Evolutionary conservation across 306 rosid species (phyloP).

Genomic region (Potentilla sterilis): DNA sequence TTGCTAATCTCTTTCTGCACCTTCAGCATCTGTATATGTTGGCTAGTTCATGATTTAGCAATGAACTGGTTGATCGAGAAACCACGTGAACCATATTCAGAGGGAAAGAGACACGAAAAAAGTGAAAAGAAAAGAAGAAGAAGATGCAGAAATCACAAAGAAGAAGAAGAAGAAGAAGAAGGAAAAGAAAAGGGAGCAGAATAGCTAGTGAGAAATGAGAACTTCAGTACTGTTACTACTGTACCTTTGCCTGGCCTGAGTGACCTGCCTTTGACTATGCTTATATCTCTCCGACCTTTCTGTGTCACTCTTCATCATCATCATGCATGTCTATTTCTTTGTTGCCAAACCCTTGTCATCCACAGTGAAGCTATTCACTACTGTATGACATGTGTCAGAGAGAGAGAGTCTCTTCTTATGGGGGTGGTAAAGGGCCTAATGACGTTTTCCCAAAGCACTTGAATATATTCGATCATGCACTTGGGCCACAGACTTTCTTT

Average conservation of each 20-base stretch:
- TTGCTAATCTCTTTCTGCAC: background rate
- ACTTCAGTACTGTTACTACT: background rate
- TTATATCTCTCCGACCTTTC: background rate
- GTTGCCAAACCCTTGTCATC: slow-evolving; percentile 1
- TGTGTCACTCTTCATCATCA: slow-evolving; percentile 9
- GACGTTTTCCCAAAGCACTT: background rate
- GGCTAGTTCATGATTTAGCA: slow-evolving; percentile 5
- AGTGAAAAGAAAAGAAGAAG: background rate
- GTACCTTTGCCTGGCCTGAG: background rate
- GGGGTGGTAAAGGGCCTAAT: background rate
- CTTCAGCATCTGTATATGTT: background rate
- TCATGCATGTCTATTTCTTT: slow-evolving; percentile 1
- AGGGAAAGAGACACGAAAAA: background rate
- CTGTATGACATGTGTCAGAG: background rate
- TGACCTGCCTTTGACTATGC: background rate
- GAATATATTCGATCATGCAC: slow-evolving; percentile 7
- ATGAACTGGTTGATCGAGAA: background rate
- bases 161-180: background rate
- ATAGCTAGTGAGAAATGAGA: background rate
- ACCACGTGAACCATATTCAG: background rate
- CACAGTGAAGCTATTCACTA: slow-evolving; percentile 1
- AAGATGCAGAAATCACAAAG: background rate
- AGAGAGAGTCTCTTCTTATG: background rate
- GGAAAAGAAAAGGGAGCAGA: background rate
- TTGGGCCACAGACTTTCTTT: slow-evolving; percentile 19